These are phyloP conservation scores for Tetrahymena borealis DNA, from an alignment of 73 alveolate genomes.

Conservation along the genomic window DNA sequence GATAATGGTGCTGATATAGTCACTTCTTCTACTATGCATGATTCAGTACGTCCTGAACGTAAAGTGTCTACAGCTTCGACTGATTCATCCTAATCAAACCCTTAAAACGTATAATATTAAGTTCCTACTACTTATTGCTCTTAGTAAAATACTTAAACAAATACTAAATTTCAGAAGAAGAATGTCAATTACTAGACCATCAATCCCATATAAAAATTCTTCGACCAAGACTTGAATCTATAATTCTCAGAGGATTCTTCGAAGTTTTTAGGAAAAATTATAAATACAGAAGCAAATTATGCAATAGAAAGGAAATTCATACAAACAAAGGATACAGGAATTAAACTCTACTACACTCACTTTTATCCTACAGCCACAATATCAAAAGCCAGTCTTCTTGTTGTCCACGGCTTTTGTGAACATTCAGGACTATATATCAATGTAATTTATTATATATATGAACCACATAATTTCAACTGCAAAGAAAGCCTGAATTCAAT, in stretches of 20 bases:
- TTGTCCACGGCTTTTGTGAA: not conserved
- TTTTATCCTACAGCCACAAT: not conserved
- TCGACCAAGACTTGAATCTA: not conserved
- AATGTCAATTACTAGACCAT: not conserved
- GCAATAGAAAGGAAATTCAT: not conserved
- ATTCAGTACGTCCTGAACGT: not conserved
- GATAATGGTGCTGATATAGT: not conserved
- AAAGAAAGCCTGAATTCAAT: no score
- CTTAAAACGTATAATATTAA: not conserved
- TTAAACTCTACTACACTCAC: not conserved
- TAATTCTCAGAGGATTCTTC: not conserved
- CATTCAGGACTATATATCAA: not conserved
- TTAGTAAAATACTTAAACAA: not conserved
- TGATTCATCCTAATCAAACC: not conserved
- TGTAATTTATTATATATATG: not conserved
- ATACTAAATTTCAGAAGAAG: not conserved
- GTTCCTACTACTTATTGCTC: not conserved
- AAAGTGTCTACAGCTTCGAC: not conserved
- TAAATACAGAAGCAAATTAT: not conserved
- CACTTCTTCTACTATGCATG: not conserved
- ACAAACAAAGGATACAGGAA: not conserved
- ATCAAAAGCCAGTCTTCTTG: not conserved
- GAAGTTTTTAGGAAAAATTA: not conserved
- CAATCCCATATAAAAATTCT: not conserved
- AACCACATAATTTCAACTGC: not conserved